Conservation (phyloP, 257 asterid genomes). For the Solanum megistacrolobum region DNA sequence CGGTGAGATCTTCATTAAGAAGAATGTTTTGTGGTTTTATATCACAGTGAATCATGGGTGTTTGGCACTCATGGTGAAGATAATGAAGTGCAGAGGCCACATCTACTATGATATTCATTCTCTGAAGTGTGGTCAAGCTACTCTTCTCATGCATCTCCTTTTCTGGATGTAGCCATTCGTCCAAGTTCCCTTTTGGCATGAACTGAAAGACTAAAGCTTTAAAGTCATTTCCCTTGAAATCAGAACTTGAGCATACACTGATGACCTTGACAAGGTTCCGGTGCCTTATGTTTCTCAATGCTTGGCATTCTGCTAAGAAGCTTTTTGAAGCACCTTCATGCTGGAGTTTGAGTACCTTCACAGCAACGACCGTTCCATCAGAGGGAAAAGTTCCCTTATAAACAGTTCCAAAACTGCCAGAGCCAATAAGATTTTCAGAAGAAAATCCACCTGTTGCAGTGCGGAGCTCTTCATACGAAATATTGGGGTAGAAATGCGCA, state of each 20-base stretch:
- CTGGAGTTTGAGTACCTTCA: conserved; percentile 35
- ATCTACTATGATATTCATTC: conserved; percentile 29
- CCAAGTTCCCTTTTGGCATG: conserved; percentile 42
- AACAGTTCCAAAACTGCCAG: conserved; percentile 37
- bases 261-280: conserved; percentile 38
- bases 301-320: conserved; percentile 43
- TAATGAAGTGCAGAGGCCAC: conserved; percentile 37
- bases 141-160: background rate
- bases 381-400: conserved; percentile 27
- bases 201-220: conserved; percentile 35
- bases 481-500: conserved; percentile 4
- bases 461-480: conserved; percentile 29
- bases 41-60: conserved; percentile 34
- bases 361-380: conserved; percentile 20
- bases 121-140: conserved; percentile 20
- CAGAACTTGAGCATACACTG: conserved; percentile 39
- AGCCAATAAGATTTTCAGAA: conserved; percentile 20
- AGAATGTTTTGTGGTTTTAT: conserved; percentile 45
- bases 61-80: conserved; percentile 33
- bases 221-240: conserved; percentile 33
- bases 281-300: conserved; percentile 33
- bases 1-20: background rate
- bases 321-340: conserved; percentile 32
- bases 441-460: conserved; percentile 34
- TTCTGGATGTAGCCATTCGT: conserved; percentile 36